Percentiles rank a stretch among this genome's conserved stretches.
phyloP scores from a whole-genome alignment of 331 rosid species.

The Acacia concinna region DNA sequence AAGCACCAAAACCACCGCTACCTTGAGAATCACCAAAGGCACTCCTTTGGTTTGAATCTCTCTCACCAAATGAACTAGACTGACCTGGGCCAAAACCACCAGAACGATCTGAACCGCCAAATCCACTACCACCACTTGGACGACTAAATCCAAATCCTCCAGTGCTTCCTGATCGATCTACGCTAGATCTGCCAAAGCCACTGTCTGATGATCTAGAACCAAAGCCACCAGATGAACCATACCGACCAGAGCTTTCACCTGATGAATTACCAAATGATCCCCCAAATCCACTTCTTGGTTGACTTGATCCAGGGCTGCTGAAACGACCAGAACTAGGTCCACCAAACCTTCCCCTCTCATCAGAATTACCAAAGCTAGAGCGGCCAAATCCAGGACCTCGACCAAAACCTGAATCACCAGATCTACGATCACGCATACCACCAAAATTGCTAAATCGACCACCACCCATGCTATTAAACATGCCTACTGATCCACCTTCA shows the following conservation, averaged over 20 bases:
- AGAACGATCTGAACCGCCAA: conserved; percentile 51
- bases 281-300: conserved; percentile 30
- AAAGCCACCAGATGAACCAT: conserved; percentile 54
- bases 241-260: conserved; percentile 46
- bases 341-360: neutral
- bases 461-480: conserved; percentile 53
- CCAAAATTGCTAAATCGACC: neutral
- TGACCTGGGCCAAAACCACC: conserved; percentile 58
- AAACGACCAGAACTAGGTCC: conserved; percentile 42
- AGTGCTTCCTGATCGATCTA: conserved; percentile 8
- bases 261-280: conserved; percentile 28
- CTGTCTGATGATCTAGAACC: conserved; percentile 48
- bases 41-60: conserved; percentile 29
- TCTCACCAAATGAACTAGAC: conserved; percentile 42
- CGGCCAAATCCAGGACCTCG: conserved; percentile 49
- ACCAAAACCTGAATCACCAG: conserved; percentile 27
- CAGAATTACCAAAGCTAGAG: conserved; percentile 38
- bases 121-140: conserved; percentile 48
- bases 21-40: conserved; percentile 29
- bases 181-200: conserved; percentile 42
- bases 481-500: conserved; percentile 50
- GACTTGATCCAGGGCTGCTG: conserved; percentile 33
- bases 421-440: conserved; percentile 6
- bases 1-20: neutral
- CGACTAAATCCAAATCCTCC: conserved; percentile 45